Percentiles rank a stretch among this genome's conserved stretches.
Conservation (phyloP, 495 filamentous ascomycete genomes). For the Melanomma pulvis-pyrius region DNA sequence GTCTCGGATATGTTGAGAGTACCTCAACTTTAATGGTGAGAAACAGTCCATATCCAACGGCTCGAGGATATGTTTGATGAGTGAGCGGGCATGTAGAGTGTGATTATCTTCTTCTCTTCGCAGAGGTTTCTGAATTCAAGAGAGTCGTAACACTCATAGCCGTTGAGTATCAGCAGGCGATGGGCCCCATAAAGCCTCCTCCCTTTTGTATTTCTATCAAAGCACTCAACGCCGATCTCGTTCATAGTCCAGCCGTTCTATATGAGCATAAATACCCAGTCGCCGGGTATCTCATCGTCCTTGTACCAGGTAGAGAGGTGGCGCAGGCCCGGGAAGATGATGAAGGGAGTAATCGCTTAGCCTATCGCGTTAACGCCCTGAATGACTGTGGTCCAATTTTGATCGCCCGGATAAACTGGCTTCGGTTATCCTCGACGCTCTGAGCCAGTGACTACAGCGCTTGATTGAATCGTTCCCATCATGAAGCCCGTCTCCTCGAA, state of each 20-base stretch:
- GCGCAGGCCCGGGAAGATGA: constrained; percentile 37
- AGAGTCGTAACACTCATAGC: constrained; percentile 22
- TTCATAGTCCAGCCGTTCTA: constrained; percentile 5
- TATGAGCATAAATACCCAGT: constrained; percentile 27
- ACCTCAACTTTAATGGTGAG: constrained; percentile 22
- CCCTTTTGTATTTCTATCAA: too few relatives aligned
- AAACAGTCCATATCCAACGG: constrained; percentile 27
- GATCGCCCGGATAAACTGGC: too few relatives aligned
- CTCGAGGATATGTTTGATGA: constrained; percentile 29
- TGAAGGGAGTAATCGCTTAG: background rate
- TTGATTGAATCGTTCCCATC: too few relatives aligned
- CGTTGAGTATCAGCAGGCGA: constrained; percentile 24
- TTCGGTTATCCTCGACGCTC: too few relatives aligned
- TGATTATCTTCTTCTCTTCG: constrained; percentile 5
- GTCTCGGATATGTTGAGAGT: constrained; percentile 20
- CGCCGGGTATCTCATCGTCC: constrained; percentile 22
- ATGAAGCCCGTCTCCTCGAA: too few relatives aligned
- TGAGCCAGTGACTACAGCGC: too few relatives aligned
- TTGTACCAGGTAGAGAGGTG: constrained; percentile 41
- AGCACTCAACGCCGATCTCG: background rate
- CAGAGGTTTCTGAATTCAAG: constrained; percentile 23
- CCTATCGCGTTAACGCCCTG: too few relatives aligned
- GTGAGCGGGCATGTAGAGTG: constrained; percentile 15
- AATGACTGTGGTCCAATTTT: too few relatives aligned
- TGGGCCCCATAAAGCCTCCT: constrained; percentile 12